Conservation (phyloP, 2,329 filamentous ascomycete genomes). For the Nemania diffusa region DNA sequence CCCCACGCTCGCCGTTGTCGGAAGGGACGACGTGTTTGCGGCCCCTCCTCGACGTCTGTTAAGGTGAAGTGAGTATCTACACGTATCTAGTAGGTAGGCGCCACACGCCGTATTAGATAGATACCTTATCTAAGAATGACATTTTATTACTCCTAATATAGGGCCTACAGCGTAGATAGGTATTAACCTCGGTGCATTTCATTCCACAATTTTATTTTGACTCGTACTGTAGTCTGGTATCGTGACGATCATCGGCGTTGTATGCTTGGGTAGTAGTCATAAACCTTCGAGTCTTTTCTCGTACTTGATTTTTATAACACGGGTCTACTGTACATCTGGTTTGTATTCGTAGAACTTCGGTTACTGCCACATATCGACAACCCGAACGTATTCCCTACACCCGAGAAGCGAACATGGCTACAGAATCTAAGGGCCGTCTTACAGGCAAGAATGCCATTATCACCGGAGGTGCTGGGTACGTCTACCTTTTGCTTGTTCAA, state of each 20-base stretch:
- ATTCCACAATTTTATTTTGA: not conserved
- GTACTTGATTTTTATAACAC: not conserved
- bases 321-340: no score
- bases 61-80: not conserved
- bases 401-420: slow-evolving; percentile 41
- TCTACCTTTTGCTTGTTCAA: slow-evolving; percentile 34
- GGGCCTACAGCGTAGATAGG: slow-evolving; percentile 9
- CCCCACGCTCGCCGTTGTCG: slow-evolving; percentile 38
- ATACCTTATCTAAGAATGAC: slow-evolving; percentile 19
- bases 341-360: not conserved
- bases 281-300: not conserved
- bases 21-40: slow-evolving; percentile 21
- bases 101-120: not conserved
- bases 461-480: slow-evolving; percentile 87
- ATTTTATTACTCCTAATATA: slow-evolving; percentile 5
- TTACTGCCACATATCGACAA: not conserved
- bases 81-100: not conserved
- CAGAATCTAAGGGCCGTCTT: slow-evolving; percentile 59
- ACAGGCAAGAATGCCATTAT: slow-evolving; percentile 74
- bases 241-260: slow-evolving; percentile 2
- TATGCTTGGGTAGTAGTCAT: not conserved
- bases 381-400: not conserved
- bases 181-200: not conserved
- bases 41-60: slow-evolving; percentile 27
- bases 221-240: not conserved